A percentile compares a stretch with the other conserved stretches of the same genome.
These are phyloP conservation scores for Ustilago trichophora DNA, from an alignment of 1,284 basidiomycete genomes.

Conservation along the genomic window DNA sequence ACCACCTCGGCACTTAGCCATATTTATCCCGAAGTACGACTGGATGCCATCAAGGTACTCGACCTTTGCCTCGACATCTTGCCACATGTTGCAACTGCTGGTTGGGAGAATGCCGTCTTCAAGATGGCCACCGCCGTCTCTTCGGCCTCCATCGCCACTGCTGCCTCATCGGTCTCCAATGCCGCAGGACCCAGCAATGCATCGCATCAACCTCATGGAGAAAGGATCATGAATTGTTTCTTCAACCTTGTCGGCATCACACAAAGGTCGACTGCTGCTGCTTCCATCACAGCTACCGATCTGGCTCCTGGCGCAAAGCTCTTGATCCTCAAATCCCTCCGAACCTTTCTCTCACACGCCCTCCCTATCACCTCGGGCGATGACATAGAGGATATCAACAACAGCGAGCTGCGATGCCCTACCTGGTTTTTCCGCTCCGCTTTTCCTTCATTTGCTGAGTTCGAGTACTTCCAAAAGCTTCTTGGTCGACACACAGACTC, in stretches of 20 bases:
- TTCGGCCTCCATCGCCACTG: conserved; percentile 1
- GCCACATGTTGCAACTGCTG: conserved; percentile 69
- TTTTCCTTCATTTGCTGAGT: conserved; percentile 47
- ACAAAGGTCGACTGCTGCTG: conserved; percentile 18
- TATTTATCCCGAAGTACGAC: conserved; percentile 90
- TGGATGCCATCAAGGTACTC: conserved; percentile 86
- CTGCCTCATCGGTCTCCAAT: neutral
- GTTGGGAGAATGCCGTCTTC: conserved; percentile 47
- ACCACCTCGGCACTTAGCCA: conserved; percentile 89
- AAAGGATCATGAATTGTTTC: conserved; percentile 54
- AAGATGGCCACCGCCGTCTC: conserved; percentile 16
- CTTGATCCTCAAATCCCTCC: conserved; percentile 35
- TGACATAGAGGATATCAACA: neutral
- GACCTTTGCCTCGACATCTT: conserved; percentile 79
- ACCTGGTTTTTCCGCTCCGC: conserved; percentile 59
- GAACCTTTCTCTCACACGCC: conserved; percentile 24
- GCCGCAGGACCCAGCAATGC: conserved; percentile 16
- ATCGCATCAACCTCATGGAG: conserved; percentile 43
- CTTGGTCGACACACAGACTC: conserved; percentile 13
- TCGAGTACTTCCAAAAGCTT: conserved; percentile 48
- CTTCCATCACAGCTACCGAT: conserved; percentile 33
- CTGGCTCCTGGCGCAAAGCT: conserved; percentile 37
- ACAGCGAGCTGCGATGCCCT: conserved; percentile 22
- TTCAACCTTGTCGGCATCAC: conserved; percentile 59
- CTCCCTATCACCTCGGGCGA: conserved; percentile 6